phyloP scores from a whole-genome alignment of 495 filamentous ascomycete genomes.

The Aspergillus wentii region DNA sequence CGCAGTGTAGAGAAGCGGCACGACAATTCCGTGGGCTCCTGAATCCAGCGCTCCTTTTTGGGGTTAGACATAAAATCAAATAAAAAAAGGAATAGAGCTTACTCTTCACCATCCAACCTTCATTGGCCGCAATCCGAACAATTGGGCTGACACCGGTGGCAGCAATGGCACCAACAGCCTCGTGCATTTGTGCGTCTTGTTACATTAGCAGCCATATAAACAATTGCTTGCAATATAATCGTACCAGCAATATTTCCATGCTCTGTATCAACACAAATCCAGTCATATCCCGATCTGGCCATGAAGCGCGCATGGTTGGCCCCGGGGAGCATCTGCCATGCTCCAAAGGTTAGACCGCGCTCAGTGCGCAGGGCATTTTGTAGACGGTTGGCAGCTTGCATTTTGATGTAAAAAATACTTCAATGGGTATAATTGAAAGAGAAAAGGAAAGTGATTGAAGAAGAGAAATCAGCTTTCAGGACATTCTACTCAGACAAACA shows the following conservation, averaged over 20 bases:
- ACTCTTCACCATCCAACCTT: slow-evolving; percentile 70
- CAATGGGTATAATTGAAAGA: too few species aligned
- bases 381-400: slow-evolving; percentile 62
- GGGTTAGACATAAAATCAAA: slow-evolving; percentile 13
- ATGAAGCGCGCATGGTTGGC: slow-evolving; percentile 64
- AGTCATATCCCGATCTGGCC: slow-evolving; percentile 64
- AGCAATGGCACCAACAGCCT: slow-evolving; percentile 68
- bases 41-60: slow-evolving; percentile 58
- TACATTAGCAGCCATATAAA: slow-evolving; percentile 57
- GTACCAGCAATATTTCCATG: slow-evolving; percentile 76
- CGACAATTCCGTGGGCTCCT: slow-evolving; percentile 49
- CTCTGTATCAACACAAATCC: slow-evolving; percentile 72
- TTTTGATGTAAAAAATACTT: too few species aligned
- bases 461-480: too few species aligned
- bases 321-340: slow-evolving; percentile 73
- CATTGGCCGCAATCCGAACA: slow-evolving; percentile 59
- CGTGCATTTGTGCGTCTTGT: slow-evolving; percentile 81
- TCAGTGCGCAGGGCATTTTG: slow-evolving; percentile 53
- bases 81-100: slow-evolving; percentile 21
- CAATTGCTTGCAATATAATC: slow-evolving; percentile 27
- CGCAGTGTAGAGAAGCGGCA: slow-evolving; percentile 60
- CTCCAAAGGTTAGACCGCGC: slow-evolving; percentile 56
- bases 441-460: too few species aligned
- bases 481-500: too few species aligned
- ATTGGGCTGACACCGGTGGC: slow-evolving; percentile 61